These are phyloP conservation scores for Pulveroboletus sp. DNA, from an alignment of 768 basidiomycete species.

Conservation along the genomic window DNA sequence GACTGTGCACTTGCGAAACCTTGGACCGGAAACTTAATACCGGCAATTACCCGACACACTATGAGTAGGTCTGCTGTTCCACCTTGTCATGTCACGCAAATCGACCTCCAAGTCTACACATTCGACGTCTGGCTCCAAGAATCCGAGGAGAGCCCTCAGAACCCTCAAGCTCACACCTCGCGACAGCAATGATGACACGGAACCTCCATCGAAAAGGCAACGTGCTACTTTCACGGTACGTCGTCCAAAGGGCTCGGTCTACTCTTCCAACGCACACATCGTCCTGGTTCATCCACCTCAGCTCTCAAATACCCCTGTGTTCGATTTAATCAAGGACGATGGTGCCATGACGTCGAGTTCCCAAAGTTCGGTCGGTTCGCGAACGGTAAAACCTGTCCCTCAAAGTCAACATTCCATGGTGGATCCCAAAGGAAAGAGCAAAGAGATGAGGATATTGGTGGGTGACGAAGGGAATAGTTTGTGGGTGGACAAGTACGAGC, in stretches of 20 bases:
- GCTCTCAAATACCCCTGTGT: constrained; percentile 22
- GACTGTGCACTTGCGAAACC: background rate
- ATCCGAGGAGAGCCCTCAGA: constrained; percentile 15
- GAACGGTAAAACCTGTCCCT: background rate
- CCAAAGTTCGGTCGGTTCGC: background rate
- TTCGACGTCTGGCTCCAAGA: constrained; percentile 6
- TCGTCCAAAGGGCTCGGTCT: background rate
- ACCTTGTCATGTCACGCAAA: constrained; percentile 19
- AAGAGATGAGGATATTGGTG: background rate
- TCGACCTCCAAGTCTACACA: constrained; percentile 6
- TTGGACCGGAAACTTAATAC: too few species aligned
- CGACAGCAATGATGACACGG: constrained; percentile 9
- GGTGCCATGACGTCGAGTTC: constrained; percentile 2
- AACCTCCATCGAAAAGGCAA: constrained; percentile 21
- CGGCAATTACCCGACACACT: too few species aligned
- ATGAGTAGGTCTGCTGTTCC: too few species aligned
- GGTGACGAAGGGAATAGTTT: constrained; percentile 35
- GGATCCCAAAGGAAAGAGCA: constrained; percentile 26
- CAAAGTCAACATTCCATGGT: background rate
- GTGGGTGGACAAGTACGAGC: constrained; percentile 66
- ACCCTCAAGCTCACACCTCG: constrained; percentile 19
- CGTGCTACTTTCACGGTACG: constrained; percentile 11
- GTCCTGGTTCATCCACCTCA: background rate
- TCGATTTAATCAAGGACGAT: constrained; percentile 20
- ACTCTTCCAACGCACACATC: background rate